phyloP scores from a whole-genome alignment of 768 basidiomycete genomes.

The Chalciporus chontae region DNA sequence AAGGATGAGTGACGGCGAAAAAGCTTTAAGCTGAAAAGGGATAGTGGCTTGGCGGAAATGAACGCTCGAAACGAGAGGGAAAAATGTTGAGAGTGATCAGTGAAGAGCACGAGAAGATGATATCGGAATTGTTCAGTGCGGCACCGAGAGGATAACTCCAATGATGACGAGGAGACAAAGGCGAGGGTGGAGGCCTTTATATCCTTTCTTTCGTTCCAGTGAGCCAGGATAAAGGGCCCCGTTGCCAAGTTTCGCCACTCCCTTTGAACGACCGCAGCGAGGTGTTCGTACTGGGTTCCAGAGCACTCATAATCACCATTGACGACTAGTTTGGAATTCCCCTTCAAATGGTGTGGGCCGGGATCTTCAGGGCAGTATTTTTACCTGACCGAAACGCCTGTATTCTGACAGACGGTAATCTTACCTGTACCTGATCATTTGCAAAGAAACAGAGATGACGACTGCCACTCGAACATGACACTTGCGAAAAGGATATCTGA shows the following conservation, averaged over 20 bases:
- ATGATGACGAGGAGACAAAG: conserved; percentile 2
- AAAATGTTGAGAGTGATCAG: neutral
- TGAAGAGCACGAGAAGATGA: neutral
- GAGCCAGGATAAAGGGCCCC: neutral
- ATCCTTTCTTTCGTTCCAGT: neutral
- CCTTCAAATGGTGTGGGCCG: neutral
- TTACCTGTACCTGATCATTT: neutral
- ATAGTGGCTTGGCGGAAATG: neutral
- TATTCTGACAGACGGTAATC: neutral
- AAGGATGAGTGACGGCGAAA: neutral
- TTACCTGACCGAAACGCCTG: neutral
- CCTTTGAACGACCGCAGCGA: neutral
- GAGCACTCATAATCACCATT: neutral
- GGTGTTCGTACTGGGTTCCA: neutral
- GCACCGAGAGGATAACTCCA: neutral
- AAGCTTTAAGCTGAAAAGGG: neutral
- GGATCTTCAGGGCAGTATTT: neutral
- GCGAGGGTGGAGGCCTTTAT: neutral
- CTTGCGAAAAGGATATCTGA: neutral
- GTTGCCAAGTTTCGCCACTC: neutral
- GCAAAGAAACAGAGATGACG: too few species aligned
- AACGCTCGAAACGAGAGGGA: neutral
- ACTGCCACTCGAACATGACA: neutral
- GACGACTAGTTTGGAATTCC: conserved; percentile 6
- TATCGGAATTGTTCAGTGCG: neutral